Conservation (phyloP, 225 moss, liverwort and hornwort species). For the Physcomitrellopsis africana region DNA sequence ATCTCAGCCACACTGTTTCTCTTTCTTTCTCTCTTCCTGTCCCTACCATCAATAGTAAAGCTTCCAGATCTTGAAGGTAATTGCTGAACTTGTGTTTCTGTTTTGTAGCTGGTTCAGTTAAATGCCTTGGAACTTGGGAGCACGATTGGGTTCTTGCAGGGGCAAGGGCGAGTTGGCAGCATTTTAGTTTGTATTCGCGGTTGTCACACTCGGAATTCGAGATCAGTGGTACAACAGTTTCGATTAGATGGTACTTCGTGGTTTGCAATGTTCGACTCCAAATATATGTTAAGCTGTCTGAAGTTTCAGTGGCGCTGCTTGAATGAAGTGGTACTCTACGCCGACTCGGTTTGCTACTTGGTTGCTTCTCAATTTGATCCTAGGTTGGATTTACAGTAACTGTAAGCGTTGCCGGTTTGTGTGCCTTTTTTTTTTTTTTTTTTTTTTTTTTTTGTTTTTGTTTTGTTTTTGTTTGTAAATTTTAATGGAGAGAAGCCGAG, state of each 20-base stretch:
- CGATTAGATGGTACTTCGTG: neutral
- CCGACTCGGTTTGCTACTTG: neutral
- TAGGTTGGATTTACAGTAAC: neutral
- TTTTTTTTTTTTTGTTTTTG: too few species aligned
- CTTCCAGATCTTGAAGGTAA: constrained; percentile 48
- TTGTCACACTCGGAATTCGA: constrained; percentile 2
- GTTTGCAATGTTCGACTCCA: neutral
- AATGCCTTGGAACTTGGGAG: neutral
- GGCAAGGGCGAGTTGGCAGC: neutral
- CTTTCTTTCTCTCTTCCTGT: constrained; percentile 26
- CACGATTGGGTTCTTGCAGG: neutral
- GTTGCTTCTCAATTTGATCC: neutral
- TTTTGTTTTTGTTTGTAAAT: too few species aligned
- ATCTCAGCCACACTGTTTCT: constrained; percentile 17
- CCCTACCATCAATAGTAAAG: constrained; percentile 22
- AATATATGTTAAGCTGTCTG: neutral
- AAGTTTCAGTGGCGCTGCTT: neutral
- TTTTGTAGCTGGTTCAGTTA: neutral
- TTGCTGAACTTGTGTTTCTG: neutral
- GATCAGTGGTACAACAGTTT: constrained; percentile 4
- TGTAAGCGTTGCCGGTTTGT: neutral
- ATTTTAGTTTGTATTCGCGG: neutral
- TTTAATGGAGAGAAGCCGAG: neutral
- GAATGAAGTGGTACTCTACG: neutral
- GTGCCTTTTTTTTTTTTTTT: neutral